These are phyloP conservation scores for Chalciporus sphaerocephalus DNA, from an alignment of 768 basidiomycete genomes.

Conservation along the genomic window DNA sequence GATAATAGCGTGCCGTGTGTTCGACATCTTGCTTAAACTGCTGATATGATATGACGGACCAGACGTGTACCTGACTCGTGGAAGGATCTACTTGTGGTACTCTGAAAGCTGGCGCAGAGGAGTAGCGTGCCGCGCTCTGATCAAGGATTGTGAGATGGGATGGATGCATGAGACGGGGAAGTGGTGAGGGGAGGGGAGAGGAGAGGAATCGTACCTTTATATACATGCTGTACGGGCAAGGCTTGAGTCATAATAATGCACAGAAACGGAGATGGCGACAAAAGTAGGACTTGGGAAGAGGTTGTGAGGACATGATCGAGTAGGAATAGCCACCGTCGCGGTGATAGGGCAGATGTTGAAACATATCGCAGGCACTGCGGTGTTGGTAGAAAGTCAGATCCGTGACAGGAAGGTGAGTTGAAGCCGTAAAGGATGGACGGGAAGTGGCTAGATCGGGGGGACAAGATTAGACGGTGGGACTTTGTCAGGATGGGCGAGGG, in stretches of 20 bases:
- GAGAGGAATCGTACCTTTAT: constrained; percentile 23
- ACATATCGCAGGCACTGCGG: constrained; percentile 34
- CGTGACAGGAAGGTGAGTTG: constrained; percentile 24
- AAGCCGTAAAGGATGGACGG: constrained; percentile 23
- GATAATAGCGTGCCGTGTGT: constrained; percentile 61
- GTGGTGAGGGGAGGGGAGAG: constrained; percentile 5
- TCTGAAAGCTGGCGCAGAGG: constrained; percentile 55
- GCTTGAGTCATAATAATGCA: constrained; percentile 17
- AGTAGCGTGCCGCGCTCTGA: constrained; percentile 45
- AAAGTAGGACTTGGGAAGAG: constrained; percentile 25
- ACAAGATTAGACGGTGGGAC: constrained; percentile 20
- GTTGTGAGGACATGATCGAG: constrained; percentile 24
- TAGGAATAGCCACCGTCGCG: constrained; percentile 32
- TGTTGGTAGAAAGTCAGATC: constrained; percentile 24
- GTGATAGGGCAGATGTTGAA: constrained; percentile 32
- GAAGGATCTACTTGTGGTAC: constrained; percentile 47
- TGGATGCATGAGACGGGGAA: constrained; percentile 20
- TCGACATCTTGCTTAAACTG: constrained; percentile 67
- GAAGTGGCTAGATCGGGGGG: constrained; percentile 13
- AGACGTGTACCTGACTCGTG: constrained; percentile 43
- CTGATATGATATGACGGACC: constrained; percentile 59
- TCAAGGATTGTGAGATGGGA: constrained; percentile 66
- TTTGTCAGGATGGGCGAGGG: constrained; percentile 15
- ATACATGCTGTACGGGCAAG: constrained; percentile 26
- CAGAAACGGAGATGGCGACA: constrained; percentile 32